phyloP scores from a whole-genome alignment of 345 rosid genomes.

The Eucalyptus pauciflora region DNA sequence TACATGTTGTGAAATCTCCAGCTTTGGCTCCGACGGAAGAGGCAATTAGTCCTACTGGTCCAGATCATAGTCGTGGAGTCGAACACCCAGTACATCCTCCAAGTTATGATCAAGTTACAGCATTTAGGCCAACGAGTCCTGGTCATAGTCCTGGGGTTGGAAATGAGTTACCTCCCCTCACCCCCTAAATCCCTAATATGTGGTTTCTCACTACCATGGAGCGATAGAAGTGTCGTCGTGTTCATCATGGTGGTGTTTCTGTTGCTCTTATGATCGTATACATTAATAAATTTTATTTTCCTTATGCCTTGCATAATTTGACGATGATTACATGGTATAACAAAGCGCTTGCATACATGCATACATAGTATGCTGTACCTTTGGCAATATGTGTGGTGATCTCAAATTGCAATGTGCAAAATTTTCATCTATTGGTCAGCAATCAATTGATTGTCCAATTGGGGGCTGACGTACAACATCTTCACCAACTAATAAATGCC shows the following conservation, averaged over 20 bases:
- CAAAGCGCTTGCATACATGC: background rate
- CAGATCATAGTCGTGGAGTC: background rate
- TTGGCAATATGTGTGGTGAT: background rate
- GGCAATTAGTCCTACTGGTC: background rate
- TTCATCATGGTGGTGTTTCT: background rate
- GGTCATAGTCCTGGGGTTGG: background rate
- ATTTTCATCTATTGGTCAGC: background rate
- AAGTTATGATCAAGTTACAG: background rate
- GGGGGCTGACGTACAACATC: background rate
- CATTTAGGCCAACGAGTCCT: background rate
- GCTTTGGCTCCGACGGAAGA: fast-evolving
- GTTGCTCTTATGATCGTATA: background rate
- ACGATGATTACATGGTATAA: background rate
- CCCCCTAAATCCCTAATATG: background rate
- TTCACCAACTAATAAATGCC: background rate
- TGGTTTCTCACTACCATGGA: background rate
- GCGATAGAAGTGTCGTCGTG: background rate
- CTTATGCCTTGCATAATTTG: background rate
- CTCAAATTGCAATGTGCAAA: background rate
- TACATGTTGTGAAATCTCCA: too few species aligned
- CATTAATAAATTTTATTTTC: background rate
- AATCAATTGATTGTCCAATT: background rate
- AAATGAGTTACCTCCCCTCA: background rate
- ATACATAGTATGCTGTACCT: background rate
- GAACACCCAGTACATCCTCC: background rate